phyloP scores from a whole-genome alignment of 768 basidiomycete genomes.

The Termitomyces sp. region DNA sequence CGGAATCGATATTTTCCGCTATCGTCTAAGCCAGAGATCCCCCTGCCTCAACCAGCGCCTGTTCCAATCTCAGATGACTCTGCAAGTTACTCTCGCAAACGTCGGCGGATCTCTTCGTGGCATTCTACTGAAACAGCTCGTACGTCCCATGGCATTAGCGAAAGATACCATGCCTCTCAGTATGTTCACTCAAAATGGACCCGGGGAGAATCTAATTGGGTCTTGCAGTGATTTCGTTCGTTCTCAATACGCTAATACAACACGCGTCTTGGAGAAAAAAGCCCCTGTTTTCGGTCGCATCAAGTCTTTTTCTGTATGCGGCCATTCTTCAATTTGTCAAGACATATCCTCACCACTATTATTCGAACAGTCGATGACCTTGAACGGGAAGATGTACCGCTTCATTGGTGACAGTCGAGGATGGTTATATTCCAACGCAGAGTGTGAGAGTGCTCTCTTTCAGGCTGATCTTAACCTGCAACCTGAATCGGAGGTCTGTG shows the following conservation, averaged over 20 bases:
- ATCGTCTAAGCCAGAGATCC: slow-evolving; percentile 32
- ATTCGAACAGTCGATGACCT: slow-evolving; percentile 26
- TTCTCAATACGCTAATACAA: slow-evolving; percentile 36
- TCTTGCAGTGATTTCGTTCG: slow-evolving; percentile 35
- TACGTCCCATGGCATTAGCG: slow-evolving; percentile 3
- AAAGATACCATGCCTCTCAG: slow-evolving; percentile 16
- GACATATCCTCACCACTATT: background rate
- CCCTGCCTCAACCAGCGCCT: slow-evolving; percentile 2
- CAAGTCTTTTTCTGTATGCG: slow-evolving; percentile 47
- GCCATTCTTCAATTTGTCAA: background rate
- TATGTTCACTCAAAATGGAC: slow-evolving; percentile 4
- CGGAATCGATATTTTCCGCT: slow-evolving; percentile 56
- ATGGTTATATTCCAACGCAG: slow-evolving; percentile 39
- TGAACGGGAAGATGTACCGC: slow-evolving; percentile 28
- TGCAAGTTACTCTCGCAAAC: slow-evolving; percentile 6
- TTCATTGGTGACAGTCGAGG: slow-evolving; percentile 53
- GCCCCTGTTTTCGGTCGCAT: slow-evolving; percentile 35
- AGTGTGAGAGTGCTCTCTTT: slow-evolving; percentile 27
- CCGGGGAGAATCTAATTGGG: background rate
- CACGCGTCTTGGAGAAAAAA: slow-evolving; percentile 22
- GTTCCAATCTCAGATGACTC: background rate
- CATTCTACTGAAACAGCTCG: slow-evolving; percentile 12
- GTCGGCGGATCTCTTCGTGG: slow-evolving; percentile 14
- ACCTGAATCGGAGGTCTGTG: slow-evolving; percentile 31
- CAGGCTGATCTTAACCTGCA: slow-evolving; percentile 39